phyloP scores from a whole-genome alignment of 345 rosid genomes.

The Eucalyptus pauciflora region DNA sequence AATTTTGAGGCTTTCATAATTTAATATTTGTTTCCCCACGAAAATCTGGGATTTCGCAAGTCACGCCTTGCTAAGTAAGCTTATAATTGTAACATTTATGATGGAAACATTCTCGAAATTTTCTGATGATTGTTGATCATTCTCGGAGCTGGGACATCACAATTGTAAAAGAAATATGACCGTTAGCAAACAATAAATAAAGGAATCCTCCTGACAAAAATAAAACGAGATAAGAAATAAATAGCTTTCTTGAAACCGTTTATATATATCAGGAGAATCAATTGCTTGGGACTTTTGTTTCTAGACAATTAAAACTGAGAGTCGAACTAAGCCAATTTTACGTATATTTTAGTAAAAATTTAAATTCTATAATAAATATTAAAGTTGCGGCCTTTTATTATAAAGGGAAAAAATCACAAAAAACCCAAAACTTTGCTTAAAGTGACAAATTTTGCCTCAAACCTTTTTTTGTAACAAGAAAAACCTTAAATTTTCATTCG shows the following conservation, averaged over 20 bases:
- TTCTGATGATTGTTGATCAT: fast-evolving
- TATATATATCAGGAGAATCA: neutral
- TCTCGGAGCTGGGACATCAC: neutral
- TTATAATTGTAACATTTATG: neutral
- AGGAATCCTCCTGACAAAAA: neutral
- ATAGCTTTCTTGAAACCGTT: neutral
- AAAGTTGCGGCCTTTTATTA: neutral
- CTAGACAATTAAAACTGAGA: neutral
- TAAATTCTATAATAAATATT: neutral
- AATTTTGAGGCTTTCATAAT: neutral
- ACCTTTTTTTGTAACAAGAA: no score
- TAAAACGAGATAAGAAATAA: neutral
- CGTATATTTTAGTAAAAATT: fast-evolving
- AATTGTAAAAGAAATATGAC: neutral
- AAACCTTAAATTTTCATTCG: no score
- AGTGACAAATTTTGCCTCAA: no score
- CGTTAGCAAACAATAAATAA: neutral
- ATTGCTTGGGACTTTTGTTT: neutral
- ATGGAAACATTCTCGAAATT: neutral
- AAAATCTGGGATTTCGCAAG: neutral
- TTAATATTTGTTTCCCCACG: neutral
- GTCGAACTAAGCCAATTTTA: fast-evolving
- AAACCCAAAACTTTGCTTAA: no score
- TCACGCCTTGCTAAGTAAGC: neutral
- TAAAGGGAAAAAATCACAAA: no score